Conservation (phyloP, 768 basidiomycete species). For the Lactarius akahatsu region DNA sequence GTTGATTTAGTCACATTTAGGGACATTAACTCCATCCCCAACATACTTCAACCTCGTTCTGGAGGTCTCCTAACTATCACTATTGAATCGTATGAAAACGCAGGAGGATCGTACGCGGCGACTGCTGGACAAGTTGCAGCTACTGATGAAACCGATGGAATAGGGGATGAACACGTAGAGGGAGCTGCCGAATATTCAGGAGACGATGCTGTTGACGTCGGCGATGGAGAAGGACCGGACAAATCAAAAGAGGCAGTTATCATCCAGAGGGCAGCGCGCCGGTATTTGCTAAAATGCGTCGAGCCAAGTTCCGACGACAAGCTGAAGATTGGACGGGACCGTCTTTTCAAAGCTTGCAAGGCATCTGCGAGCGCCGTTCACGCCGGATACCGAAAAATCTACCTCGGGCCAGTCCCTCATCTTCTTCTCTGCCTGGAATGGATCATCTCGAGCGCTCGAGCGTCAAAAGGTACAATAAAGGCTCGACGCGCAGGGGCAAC, state of each 20-base stretch:
- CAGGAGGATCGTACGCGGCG: not conserved
- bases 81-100: not conserved
- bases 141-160: not conserved
- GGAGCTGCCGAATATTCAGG: slow-evolving; percentile 6
- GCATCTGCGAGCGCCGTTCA: slow-evolving; percentile 6
- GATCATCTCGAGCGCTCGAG: not conserved
- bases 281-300: not conserved
- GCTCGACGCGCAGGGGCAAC: slow-evolving; percentile 1
- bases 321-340: slow-evolving; percentile 6
- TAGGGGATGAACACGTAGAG: not conserved
- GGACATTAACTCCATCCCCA: not conserved
- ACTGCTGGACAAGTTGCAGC: not conserved
- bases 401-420: slow-evolving; percentile 21
- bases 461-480: slow-evolving; percentile 7
- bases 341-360: slow-evolving; percentile 17
- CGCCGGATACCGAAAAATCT: slow-evolving; percentile 11
- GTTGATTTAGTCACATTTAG: slow-evolving; percentile 6
- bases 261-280: slow-evolving; percentile 17
- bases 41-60: not conserved
- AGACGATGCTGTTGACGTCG: not conserved
- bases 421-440: slow-evolving; percentile 25
- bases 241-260: not conserved
- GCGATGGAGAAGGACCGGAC: slow-evolving; percentile 11
- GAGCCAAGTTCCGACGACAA: not conserved
- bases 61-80: not conserved